Conservation (phyloP, 176 grass and related monocot genomes). For the Phragmites australis region DNA sequence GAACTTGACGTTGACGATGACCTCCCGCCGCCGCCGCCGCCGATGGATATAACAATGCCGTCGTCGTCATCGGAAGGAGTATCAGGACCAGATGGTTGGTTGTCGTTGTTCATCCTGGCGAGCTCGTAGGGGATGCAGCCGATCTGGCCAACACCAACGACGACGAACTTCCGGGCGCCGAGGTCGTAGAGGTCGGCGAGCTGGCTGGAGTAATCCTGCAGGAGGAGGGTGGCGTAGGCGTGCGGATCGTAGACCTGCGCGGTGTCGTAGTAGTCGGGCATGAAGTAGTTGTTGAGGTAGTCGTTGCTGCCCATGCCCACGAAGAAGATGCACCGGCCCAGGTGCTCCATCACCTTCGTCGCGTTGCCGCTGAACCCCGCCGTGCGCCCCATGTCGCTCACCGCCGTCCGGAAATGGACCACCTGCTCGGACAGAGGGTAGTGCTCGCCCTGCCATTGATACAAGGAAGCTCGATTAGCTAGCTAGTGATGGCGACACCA, state of each 20-base stretch:
- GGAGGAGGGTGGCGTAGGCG: slow-evolving; percentile 58
- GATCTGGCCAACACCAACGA: slow-evolving; percentile 71
- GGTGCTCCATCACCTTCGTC: background rate
- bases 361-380: slow-evolving; percentile 32
- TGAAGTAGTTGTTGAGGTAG: slow-evolving; percentile 99
- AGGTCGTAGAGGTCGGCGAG: slow-evolving; percentile 45
- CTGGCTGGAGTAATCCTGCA: slow-evolving; percentile 64
- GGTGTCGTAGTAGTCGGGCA: slow-evolving; percentile 62
- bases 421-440: slow-evolving; percentile 76
- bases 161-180: slow-evolving; percentile 72
- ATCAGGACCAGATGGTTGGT: background rate
- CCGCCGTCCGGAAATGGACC: slow-evolving; percentile 62
- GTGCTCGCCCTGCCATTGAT: slow-evolving; percentile 59
- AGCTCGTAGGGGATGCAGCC: slow-evolving; percentile 97
- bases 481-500: too few relatives aligned
- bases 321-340: slow-evolving; percentile 83
- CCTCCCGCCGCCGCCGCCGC: background rate
- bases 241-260: slow-evolving; percentile 47
- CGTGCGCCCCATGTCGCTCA: slow-evolving; percentile 21
- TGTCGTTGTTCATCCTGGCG: slow-evolving; percentile 44
- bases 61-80: background rate
- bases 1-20: background rate
- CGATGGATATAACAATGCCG: slow-evolving; percentile 16
- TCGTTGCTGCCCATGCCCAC: slow-evolving; percentile 97
- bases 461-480: background rate